Evolutionary conservation across 345 rosid species (phyloP).

Genomic region (Aethionema arabicum): DNA sequence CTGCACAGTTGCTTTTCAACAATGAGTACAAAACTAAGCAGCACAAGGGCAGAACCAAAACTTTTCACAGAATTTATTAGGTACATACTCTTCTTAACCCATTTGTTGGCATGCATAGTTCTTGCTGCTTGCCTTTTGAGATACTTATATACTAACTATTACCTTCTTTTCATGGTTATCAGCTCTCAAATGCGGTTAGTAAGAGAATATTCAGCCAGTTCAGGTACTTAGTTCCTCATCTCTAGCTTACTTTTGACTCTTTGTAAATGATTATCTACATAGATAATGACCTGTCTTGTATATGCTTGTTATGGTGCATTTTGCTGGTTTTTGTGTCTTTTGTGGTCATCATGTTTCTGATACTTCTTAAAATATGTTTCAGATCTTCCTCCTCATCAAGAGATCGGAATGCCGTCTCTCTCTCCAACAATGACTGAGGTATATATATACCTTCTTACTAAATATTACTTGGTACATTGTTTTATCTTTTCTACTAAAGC

Average conservation of each 20-base stretch:
- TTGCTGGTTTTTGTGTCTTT: slow-evolving; percentile 12
- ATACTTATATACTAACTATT: slow-evolving; percentile 24
- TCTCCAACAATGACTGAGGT: slow-evolving; percentile 99
- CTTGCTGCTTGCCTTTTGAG: slow-evolving; percentile 5
- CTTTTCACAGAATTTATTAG: slow-evolving; percentile 34
- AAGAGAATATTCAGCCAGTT: slow-evolving; percentile 73
- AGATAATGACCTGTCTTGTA: neutral
- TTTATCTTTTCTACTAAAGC: slow-evolving; percentile 22
- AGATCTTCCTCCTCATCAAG: slow-evolving; percentile 92
- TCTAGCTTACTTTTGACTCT: neutral
- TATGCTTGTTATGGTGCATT: slow-evolving; percentile 11
- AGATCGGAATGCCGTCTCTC: slow-evolving; percentile 96
- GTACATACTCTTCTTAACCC: slow-evolving; percentile 29
- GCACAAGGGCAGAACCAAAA: slow-evolving; percentile 41
- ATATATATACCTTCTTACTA: slow-evolving; percentile 26
- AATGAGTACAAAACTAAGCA: slow-evolving; percentile 38
- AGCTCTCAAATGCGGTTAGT: slow-evolving; percentile 51
- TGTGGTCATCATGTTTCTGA: slow-evolving; percentile 6
- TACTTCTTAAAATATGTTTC: slow-evolving; percentile 34
- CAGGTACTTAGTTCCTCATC: slow-evolving; percentile 47
- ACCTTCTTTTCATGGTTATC: slow-evolving; percentile 29
- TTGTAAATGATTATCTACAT: neutral
- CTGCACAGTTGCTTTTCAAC: slow-evolving; percentile 40
- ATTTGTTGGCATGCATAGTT: neutral
- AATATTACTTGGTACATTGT: slow-evolving; percentile 8